Evolutionary conservation across 2,329 filamentous ascomycete species (phyloP), one percentile per base, ranked within the genome.

Genomic region (Fusarium musae): DNA sequence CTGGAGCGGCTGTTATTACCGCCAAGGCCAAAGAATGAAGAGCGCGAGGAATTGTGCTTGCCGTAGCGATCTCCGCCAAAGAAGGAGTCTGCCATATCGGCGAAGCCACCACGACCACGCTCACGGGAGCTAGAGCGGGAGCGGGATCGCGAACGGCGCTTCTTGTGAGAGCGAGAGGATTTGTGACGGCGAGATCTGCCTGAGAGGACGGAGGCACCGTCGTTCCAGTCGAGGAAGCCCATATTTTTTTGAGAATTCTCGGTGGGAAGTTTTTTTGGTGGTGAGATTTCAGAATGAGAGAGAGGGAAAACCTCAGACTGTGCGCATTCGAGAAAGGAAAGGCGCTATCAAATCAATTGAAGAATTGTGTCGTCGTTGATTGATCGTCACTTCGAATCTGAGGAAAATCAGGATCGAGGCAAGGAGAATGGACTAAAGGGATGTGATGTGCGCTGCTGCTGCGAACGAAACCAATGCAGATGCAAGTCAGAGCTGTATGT

Each of bases 1-100:
- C 82, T 84, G 58, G 83, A 83, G 47, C 84, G 82, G 70, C 82
- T 84, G 64, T 78, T 78, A 69, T 85, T 85, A 61, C 83, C 82
- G 60, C 84, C 84, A 50, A 86, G 77, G 47, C 85, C 82, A 69
- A 87, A 87, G 77, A 89, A 85, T 59, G 84, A 85, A 37, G 82
- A 80, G 32, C 82, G 78, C n/a, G 83, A 84, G 47, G 82, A 78
- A 75, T 83, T 85, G 78, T 84, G 78, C 77, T 81, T 81, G 73
- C 79, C 75, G 69, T 84, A 78, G 64, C 81, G 79, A 30, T 77
- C 75, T 63, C 77, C 77, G 69, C 79, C 79, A 65, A 83, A 80
- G 53, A 81, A 71, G 32, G 80, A 81, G 62, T 78, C 79, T 66
- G 76, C 76, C 57, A 80, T 74, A 59, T 78, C 79, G 63, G 76